Base-by-base conservation (phyloP, 1,139 yeast species). In the Sugiyamaella grinbergsii region DNA sequence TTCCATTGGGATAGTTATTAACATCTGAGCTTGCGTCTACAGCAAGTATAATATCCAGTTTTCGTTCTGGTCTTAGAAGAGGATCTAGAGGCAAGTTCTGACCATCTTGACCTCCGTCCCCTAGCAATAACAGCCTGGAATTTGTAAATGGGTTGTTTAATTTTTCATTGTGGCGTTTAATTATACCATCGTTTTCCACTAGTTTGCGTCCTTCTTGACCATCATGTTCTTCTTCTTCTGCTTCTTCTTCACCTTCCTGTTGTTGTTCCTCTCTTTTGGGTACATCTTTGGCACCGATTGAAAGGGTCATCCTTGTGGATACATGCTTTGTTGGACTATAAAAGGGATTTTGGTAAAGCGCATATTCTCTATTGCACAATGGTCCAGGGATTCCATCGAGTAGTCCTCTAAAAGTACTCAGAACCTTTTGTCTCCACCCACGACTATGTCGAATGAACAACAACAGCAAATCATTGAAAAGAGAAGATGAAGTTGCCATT, bases 31-130 rank as follows among this genome's bases (percentile, higher is more conserved):
- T 58, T 4, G 58, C 57, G 33, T 89, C 96, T 63, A 81, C 82
- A 0, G 95, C 94, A 66, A 89, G 79, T 29, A 90, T 77, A 11
- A 85, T 77, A 64, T 89, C 96, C 28, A 88, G 74, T 7, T 74
- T 71, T 63, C 96, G 78, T 42, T 77, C 77, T 5, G 81, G 78
- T 68, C 85, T 90, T 47, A 89, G 67, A 58, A 88, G 73, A 19
- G 96, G 96, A 51, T 78, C 75, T 41, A 87, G 71, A 13, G 96
- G 96, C 36, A 89, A 75, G 62, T 86, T 86, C 67, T 87, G 90
- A 13, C 68, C 66, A 70, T 88, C 96, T 68, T 84, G 91, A 56
- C 96, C 95, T 54, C 96, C 96, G 66, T 89, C 96, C 23, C 82
- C 90, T 54, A 88, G 73, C 64, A 71, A 78, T 51, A 87, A 70